Percentiles rank a stretch among this genome's conserved stretches.
Evolutionary conservation across 345 rosid genomes (phyloP).

Genomic region (Combretum micranthum): DNA sequence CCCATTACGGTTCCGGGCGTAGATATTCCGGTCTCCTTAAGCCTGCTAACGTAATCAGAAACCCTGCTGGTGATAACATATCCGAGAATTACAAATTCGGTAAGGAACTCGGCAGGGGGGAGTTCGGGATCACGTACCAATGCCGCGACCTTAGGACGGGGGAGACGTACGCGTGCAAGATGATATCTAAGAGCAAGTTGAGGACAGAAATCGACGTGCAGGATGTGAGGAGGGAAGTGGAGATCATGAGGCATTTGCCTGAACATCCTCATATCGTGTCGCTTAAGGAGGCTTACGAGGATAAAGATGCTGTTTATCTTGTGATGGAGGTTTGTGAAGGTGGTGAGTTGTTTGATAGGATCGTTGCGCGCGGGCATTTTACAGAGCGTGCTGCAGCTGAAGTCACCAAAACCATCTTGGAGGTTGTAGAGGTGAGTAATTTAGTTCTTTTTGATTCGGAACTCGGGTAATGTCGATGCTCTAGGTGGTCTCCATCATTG

Average conservation of each 20-base stretch:
- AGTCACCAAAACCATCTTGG: constrained; percentile 58
- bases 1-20: neutral
- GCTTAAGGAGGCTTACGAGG: constrained; percentile 77
- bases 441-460: too few relatives aligned
- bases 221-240: constrained; percentile 88
- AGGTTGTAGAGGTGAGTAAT: constrained; percentile 57
- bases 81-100: constrained; percentile 43
- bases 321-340: constrained; percentile 94
- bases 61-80: constrained; percentile 39
- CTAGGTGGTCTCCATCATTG: too few relatives aligned
- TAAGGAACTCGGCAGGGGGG: constrained; percentile 72
- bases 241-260: constrained; percentile 72
- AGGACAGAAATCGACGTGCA: constrained; percentile 76
- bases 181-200: constrained; percentile 71
- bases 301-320: constrained; percentile 60
- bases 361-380: constrained; percentile 70
- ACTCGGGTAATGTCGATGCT: too few relatives aligned
- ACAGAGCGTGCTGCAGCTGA: constrained; percentile 74
- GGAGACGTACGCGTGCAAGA: constrained; percentile 65
- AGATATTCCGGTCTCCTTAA: constrained; percentile 3
- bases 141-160: constrained; percentile 42
- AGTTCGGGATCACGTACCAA: constrained; percentile 74
- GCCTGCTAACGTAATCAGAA: constrained; percentile 27
- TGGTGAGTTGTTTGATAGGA: constrained; percentile 86
- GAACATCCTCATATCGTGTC: constrained; percentile 69